Base-by-base conservation (phyloP, 768 basidiomycete species). In the Cyclocybe cylindracea region DNA sequence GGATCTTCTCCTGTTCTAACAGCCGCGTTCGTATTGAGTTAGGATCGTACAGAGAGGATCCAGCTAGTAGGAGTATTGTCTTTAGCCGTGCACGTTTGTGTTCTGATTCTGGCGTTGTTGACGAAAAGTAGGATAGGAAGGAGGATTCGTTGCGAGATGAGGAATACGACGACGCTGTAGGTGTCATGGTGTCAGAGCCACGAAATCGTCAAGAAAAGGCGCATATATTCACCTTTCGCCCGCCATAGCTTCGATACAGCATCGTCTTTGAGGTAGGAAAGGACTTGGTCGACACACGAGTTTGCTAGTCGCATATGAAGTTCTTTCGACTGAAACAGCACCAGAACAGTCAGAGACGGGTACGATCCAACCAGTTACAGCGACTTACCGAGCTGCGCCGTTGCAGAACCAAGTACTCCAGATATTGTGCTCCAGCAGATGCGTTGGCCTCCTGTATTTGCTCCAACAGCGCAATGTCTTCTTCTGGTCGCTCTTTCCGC, bases 321-420 rank as follows among this genome's bases (percentile, higher is more conserved):
- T 9, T 78, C 77, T 19, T 72, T 72, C 35, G 86, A 82, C 85
- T 89, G 53, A 39, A 51, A 14, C 7, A 7, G 35, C 14, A 32
- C 1, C 42, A 7, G 11, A 46, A 13, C 10, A 4, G 38, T 7
- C 38, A 48, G 19, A 46, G 10, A 13, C 54, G 24, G 57, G 35
- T 37, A 32, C 6, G 5, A 34, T 42, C 6, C 45, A 37, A 31
- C 24, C 10, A 29, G 5, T 29, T 14, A 10, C 41, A 34, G 29
- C 44, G 31, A 62, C 79, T 10, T 59, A 87, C 88, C 38, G 72
- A 71, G 60, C 79, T 85, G 42, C 84, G 80, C 56, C 83, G 82
- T 48, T 82, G 79, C 18, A 96, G 69, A 2, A 95, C 84, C 1
- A 95, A 71, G 66, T 92, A 84, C 62, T 96, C 94, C 3, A 97